Percentiles rank a stretch among this genome's conserved stretches.
These are phyloP conservation scores for Antitrichia curtipendula DNA, from an alignment of 225 moss, liverwort and hornwort species.

Conservation along the genomic window DNA sequence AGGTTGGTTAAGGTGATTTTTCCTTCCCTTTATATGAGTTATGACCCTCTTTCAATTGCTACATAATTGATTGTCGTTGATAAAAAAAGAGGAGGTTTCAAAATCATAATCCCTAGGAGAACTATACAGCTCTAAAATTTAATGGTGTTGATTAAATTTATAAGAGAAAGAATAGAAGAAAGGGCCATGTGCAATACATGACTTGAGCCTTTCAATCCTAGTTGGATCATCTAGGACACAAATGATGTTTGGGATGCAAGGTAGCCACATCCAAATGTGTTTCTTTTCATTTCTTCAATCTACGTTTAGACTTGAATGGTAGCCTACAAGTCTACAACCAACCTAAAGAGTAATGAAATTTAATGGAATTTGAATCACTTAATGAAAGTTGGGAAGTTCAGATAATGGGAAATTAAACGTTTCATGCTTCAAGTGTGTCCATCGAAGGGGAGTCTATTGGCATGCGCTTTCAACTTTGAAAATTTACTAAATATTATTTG, in stretches of 20 bases:
- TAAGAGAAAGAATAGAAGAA: background rate
- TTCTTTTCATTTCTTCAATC: background rate
- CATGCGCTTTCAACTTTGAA: background rate
- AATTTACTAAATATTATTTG: background rate
- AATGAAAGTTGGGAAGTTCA: background rate
- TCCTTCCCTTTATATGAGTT: too few relatives aligned
- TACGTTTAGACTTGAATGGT: background rate
- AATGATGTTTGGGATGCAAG: background rate
- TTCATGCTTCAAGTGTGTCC: rapidly evolving
- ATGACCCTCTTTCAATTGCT: too few relatives aligned
- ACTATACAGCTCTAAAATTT: background rate
- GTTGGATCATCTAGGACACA: rapidly evolving
- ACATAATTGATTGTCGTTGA: background rate
- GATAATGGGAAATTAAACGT: background rate
- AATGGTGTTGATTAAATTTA: background rate
- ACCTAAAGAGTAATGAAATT: background rate
- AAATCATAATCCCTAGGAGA: background rate
- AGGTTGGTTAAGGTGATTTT: background rate
- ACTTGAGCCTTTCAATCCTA: background rate
- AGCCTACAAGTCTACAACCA: too few relatives aligned
- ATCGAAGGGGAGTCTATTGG: background rate
- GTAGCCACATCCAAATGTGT: background rate
- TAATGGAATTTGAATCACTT: background rate
- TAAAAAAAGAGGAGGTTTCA: background rate
- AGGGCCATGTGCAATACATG: background rate